These are phyloP conservation scores for Pythium guiyangense DNA, from an alignment of 352 stramenopile species.

Conservation along the genomic window DNA sequence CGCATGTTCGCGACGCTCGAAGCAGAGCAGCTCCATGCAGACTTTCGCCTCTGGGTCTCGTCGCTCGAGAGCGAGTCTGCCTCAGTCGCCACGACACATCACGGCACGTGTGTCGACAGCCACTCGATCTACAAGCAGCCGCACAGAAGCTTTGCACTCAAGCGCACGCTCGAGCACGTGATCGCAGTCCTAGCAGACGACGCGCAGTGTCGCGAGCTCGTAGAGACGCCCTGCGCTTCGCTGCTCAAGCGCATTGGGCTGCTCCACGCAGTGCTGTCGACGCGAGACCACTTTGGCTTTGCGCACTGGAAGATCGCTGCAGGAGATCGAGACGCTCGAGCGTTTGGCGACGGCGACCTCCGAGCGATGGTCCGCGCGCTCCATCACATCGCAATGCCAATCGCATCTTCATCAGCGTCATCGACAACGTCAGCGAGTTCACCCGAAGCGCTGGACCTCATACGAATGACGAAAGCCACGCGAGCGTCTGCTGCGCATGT, in stretches of 20 bases:
- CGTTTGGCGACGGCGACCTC: slow-evolving; percentile 12
- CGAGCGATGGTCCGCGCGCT: slow-evolving; percentile 4
- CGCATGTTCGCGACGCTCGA: slow-evolving; percentile 28
- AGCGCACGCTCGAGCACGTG: slow-evolving; percentile 17
- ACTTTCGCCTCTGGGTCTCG: slow-evolving; percentile 67
- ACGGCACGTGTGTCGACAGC: background rate
- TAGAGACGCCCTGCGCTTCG: background rate
- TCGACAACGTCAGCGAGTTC: background rate
- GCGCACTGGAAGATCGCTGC: slow-evolving; percentile 8
- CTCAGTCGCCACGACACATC: no score
- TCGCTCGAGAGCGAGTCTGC: background rate
- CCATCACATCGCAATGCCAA: background rate
- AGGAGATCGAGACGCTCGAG: background rate
- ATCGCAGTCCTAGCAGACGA: slow-evolving; percentile 23
- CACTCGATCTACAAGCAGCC: slow-evolving; percentile 11
- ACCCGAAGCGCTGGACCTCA: background rate
- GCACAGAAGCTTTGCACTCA: slow-evolving; percentile 15
- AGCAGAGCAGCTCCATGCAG: slow-evolving; percentile 28
- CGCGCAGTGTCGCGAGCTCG: slow-evolving; percentile 6
- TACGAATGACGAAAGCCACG: slow-evolving; percentile 1
- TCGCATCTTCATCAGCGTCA: background rate
- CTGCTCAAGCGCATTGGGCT: slow-evolving; percentile 24
- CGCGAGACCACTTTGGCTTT: slow-evolving; percentile 10
- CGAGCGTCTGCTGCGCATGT: slow-evolving; percentile 20
- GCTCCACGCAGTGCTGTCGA: slow-evolving; percentile 18